A percentile compares a stretch with the other conserved stretches of the same genome.
These are phyloP conservation scores for Tylopilus sp. DNA, from an alignment of 1,284 basidiomycete species.

Conservation along the genomic window DNA sequence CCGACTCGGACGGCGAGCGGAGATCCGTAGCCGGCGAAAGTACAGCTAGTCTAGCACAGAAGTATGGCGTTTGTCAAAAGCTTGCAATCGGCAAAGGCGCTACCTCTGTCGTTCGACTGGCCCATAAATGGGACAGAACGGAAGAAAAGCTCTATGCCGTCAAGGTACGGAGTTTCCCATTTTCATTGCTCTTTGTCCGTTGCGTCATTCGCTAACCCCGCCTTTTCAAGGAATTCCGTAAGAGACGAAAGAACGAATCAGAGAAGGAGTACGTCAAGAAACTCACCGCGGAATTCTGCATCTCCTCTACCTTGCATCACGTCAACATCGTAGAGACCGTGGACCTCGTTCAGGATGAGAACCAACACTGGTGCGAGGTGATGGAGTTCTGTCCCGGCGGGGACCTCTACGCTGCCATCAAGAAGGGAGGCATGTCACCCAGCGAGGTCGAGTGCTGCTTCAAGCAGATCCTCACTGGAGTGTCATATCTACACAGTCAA, in stretches of 20 bases:
- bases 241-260: constrained; percentile 95
- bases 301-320: constrained; percentile 96
- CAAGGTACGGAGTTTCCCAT: constrained; percentile 59
- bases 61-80: constrained; percentile 97
- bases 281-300: constrained; percentile 98
- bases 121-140: constrained; percentile 96
- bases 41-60: constrained; percentile 69
- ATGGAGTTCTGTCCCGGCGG: constrained; percentile 99
- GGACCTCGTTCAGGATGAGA: constrained; percentile 96
- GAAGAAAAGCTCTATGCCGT: constrained; percentile 99
- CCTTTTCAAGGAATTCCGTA: constrained; percentile 82
- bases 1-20: constrained; percentile 64
- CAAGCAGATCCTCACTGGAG: constrained; percentile 91
- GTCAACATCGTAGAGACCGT: constrained; percentile 98
- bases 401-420: constrained; percentile 96
- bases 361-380: constrained; percentile 96
- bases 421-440: constrained; percentile 93
- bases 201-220: constrained; percentile 1
- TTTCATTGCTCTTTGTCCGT: neutral
- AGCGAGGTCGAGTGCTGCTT: constrained; percentile 97
- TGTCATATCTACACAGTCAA: constrained; percentile 90
- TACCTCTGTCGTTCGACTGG: constrained; percentile 92
- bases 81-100: constrained; percentile 97
- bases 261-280: constrained; percentile 99
- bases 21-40: constrained; percentile 62